These are phyloP conservation scores for Biancaea sappan DNA, from an alignment of 306 rosid species.

Conservation along the genomic window DNA sequence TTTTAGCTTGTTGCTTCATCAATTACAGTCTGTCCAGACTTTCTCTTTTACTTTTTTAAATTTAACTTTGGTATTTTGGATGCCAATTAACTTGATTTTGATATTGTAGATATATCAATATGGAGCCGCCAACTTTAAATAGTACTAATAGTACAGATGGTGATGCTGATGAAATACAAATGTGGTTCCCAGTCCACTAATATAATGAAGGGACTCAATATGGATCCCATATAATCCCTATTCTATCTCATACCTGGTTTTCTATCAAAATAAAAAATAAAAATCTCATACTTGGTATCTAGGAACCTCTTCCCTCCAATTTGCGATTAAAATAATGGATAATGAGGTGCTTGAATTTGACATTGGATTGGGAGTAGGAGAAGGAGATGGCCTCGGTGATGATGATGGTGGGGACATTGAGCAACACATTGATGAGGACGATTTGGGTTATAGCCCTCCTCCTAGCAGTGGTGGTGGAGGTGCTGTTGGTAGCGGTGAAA, in stretches of 20 bases:
- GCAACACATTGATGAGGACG: slow-evolving; percentile 73
- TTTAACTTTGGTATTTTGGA: no score
- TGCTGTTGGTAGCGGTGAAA: slow-evolving; percentile 52
- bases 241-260: no score
- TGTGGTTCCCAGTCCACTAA: no score
- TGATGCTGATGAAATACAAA: no score
- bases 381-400: slow-evolving; percentile 60
- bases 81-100: no score
- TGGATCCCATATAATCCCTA: slow-evolving; percentile 10
- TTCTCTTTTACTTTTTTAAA: neutral
- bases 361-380: slow-evolving; percentile 75
- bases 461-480: slow-evolving; percentile 46
- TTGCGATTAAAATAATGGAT: slow-evolving; percentile 55
- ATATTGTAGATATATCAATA: no score
- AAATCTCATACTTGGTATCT: neutral
- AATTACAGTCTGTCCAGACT: neutral
- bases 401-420: slow-evolving; percentile 71
- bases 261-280: no score
- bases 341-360: slow-evolving; percentile 85
- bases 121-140: no score
- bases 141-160: no score
- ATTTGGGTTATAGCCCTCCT: slow-evolving; percentile 53
- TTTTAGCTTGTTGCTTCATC: neutral
- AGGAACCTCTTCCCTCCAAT: neutral
- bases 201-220: neutral